Base-by-base conservation (phyloP, 371 early-diverging fungal genomes). In the Zychaea mexicana region DNA sequence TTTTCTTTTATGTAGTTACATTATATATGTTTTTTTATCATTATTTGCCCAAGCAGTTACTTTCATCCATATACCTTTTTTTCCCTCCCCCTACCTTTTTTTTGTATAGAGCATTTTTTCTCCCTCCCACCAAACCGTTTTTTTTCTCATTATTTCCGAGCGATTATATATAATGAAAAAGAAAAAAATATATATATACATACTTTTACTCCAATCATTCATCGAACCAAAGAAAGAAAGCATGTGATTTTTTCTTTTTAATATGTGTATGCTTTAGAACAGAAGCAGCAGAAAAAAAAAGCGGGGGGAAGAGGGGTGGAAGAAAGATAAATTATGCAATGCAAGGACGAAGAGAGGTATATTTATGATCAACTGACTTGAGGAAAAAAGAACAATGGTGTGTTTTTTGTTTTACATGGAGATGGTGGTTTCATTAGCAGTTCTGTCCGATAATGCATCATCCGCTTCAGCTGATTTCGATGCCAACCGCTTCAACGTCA, bases 371-470 rank as follows among this genome's bases (percentile, higher is more conserved):
- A n/a, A n/a, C n/a, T n/a, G n/a, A n/a, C n/a, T n/a, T n/a, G 31
- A 58, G 52, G 28, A 52, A 56, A 53, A 46, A 47, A 64, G 30
- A 52, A 9, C 22, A 62, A 36, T 6, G 27, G 24, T 21, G 12
- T 3, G 26, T 22, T 13, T 15, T 32, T 26, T 19, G 26, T 32
- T 26, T 64, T 53, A 60, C 33, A 54, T 70, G 24, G 32, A 39
- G 28, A 64, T 70, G 24, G 62, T 52, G 17, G 54, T 70, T 31
- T 66, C 63, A 30, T 47, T 57, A 15, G 67, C 62, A 21, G 62
- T 67, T 67, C 67, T 62, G 26, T 67, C 67, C 2, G 67, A 67
- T 15, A 38, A 33, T 1, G 57, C 36, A 42, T 67, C 67, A 57
- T 66, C 66, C 8, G 33, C 52, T 13, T 64, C 59, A 24, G 26